Conservation (phyloP, 768 basidiomycete species). For the Auriscalpium vulgare region DNA sequence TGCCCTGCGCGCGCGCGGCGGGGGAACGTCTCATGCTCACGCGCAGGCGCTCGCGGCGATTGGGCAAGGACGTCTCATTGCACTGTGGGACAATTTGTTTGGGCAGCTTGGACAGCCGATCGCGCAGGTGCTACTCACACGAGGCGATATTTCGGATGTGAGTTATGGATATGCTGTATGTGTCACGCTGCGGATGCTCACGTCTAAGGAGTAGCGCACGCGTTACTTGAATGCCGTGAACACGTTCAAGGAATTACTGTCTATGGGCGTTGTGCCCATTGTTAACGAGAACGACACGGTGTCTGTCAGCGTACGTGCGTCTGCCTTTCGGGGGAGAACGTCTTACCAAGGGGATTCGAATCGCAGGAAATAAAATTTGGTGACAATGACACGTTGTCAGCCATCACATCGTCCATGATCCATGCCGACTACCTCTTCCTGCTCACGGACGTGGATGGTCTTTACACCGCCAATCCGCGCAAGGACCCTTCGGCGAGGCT, state of each 20-base stretch:
- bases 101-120: constrained; percentile 91
- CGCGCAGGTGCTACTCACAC: constrained; percentile 88
- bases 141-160: constrained; percentile 97
- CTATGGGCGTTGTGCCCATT: constrained; percentile 94
- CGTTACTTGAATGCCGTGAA: constrained; percentile 96
- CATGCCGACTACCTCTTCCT: constrained; percentile 97
- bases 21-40: constrained; percentile 15
- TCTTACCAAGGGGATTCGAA: neutral
- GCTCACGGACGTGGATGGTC: constrained; percentile 90
- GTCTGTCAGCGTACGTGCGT: constrained; percentile 79
- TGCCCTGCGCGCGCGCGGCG: neutral
- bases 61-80: constrained; percentile 93
- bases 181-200: neutral
- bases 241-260: constrained; percentile 84
- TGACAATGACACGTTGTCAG: constrained; percentile 96
- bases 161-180: constrained; percentile 18
- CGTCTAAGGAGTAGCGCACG: constrained; percentile 53
- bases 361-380: constrained; percentile 98
- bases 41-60: constrained; percentile 88
- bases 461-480: constrained; percentile 93
- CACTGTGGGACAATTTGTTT: constrained; percentile 95
- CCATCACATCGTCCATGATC: constrained; percentile 95
- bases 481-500: constrained; percentile 77
- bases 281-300: constrained; percentile 99
- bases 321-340: neutral